phyloP scores from a whole-genome alignment of 1,284 basidiomycete species.

The Athelia psychrophila region DNA sequence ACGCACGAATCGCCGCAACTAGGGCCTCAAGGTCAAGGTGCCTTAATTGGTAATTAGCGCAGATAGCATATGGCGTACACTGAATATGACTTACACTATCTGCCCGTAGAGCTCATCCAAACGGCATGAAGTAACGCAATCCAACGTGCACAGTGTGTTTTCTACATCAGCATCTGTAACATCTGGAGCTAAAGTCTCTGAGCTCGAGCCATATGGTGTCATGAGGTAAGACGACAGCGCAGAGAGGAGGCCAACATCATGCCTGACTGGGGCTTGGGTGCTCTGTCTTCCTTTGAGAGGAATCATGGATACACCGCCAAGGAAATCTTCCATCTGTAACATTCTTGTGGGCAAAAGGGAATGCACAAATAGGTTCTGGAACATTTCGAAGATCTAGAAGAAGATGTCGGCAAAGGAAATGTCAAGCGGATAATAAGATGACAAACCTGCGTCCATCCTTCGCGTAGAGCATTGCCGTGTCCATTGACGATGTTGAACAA shows the following conservation, averaged over 20 bases:
- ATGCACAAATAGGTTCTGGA: conserved; percentile 93
- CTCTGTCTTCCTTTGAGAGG: conserved; percentile 79
- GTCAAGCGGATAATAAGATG: not conserved
- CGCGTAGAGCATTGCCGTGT: conserved; percentile 91
- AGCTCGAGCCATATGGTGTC: conserved; percentile 82
- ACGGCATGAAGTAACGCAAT: conserved; percentile 92
- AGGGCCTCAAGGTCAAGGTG: conserved; percentile 77
- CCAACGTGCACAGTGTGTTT: conserved; percentile 91
- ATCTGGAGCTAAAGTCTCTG: conserved; percentile 74
- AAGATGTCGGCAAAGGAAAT: not conserved
- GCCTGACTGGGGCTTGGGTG: conserved; percentile 60
- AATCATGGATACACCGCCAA: conserved; percentile 86
- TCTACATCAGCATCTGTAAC: conserved; percentile 90
- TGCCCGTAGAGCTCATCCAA: conserved; percentile 94
- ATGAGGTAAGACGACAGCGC: conserved; percentile 95
- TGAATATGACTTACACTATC: conserved; percentile 63
- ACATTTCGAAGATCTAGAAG: conserved; percentile 92
- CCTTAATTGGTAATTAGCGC: conserved; percentile 36
- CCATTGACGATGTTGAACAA: conserved; percentile 98
- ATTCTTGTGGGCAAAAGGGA: conserved; percentile 86
- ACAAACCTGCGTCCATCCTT: conserved; percentile 88
- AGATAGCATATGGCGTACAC: not conserved
- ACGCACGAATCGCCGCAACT: conserved; percentile 77
- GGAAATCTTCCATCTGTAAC: conserved; percentile 97
- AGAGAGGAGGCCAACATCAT: conserved; percentile 89